These are phyloP conservation scores for Erodium maritimum DNA, from an alignment of 345 rosid genomes.

Conservation along the genomic window DNA sequence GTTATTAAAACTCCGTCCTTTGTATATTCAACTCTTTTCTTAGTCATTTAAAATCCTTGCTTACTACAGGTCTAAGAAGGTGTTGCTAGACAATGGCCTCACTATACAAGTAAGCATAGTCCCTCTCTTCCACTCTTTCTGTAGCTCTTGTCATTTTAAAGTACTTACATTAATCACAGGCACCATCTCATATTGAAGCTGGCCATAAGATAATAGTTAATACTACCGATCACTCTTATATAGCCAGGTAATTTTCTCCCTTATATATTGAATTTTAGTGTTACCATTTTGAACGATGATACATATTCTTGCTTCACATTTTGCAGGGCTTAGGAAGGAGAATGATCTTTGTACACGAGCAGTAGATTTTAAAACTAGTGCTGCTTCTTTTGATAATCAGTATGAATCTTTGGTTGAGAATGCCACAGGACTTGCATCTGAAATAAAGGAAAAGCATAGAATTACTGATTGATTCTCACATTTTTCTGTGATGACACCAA, in stretches of 20 bases:
- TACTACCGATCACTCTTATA: slow-evolving; percentile 59
- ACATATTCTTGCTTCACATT: too few relatives aligned
- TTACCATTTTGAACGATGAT: too few relatives aligned
- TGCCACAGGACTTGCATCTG: too few relatives aligned
- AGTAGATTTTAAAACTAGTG: too few relatives aligned
- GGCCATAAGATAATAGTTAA: slow-evolving; percentile 70
- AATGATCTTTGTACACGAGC: too few relatives aligned
- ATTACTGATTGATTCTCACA: too few relatives aligned
- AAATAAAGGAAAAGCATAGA: too few relatives aligned
- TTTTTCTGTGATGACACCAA: too few relatives aligned
- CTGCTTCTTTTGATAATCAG: too few relatives aligned
- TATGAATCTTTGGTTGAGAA: too few relatives aligned
- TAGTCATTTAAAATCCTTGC: slow-evolving; percentile 1
- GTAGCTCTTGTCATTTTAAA: neutral
- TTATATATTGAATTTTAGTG: too few relatives aligned
- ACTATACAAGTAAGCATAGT: slow-evolving; percentile 46
- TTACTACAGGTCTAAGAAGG: slow-evolving; percentile 65
- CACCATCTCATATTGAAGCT: slow-evolving; percentile 57
- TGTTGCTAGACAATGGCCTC: slow-evolving; percentile 70
- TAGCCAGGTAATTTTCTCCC: slow-evolving; percentile 42
- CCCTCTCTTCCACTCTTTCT: neutral
- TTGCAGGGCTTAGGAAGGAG: too few relatives aligned
- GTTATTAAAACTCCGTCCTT: neutral
- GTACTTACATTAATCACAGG: slow-evolving; percentile 27
- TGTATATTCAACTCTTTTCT: neutral